Percentiles rank a stretch among this genome's conserved stretches.
phyloP scores from a whole-genome alignment of 495 filamentous ascomycete genomes.

The Penicillium bovifimosum region DNA sequence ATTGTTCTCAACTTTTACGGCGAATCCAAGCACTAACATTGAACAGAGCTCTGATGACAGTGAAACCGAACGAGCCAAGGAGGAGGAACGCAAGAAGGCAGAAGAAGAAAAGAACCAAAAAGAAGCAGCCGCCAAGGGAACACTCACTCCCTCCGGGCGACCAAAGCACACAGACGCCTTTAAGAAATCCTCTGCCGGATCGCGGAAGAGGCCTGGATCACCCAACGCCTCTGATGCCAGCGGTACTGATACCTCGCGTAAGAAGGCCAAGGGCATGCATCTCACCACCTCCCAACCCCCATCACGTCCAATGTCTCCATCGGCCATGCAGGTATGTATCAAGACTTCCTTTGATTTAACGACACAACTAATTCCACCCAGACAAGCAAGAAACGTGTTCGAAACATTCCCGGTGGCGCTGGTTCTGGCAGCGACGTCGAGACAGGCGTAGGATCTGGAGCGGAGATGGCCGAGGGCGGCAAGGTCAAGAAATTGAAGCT shows the following conservation, averaged over 20 bases:
- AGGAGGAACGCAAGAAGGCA: constrained; percentile 65
- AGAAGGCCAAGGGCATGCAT: constrained; percentile 77
- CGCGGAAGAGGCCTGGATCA: constrained; percentile 80
- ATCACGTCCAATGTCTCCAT: constrained; percentile 50
- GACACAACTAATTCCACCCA: constrained; percentile 17
- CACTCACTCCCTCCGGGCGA: constrained; percentile 68
- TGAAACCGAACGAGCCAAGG: constrained; percentile 52
- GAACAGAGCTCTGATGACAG: constrained; percentile 40
- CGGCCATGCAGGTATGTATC: constrained; percentile 32
- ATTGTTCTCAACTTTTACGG: not conserved
- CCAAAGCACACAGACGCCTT: constrained; percentile 40
- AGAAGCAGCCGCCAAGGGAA: constrained; percentile 62
- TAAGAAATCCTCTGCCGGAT: constrained; percentile 50
- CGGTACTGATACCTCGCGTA: constrained; percentile 81
- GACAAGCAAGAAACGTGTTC: constrained; percentile 44
- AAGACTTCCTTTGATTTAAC: not conserved
- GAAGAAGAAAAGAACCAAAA: constrained; percentile 56
- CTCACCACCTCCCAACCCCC: constrained; percentile 49
- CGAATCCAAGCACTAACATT: not conserved
- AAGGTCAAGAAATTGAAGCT: constrained; percentile 67
- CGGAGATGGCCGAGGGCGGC: constrained; percentile 66
- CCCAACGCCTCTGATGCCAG: constrained; percentile 83
- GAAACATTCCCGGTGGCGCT: constrained; percentile 37
- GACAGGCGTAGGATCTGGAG: constrained; percentile 57
- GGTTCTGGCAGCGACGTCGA: constrained; percentile 79